Evolutionary conservation across 1,284 basidiomycete species (phyloP), one percentile per base, ranked within the genome.

Genomic region (Trichosporon sp.): DNA sequence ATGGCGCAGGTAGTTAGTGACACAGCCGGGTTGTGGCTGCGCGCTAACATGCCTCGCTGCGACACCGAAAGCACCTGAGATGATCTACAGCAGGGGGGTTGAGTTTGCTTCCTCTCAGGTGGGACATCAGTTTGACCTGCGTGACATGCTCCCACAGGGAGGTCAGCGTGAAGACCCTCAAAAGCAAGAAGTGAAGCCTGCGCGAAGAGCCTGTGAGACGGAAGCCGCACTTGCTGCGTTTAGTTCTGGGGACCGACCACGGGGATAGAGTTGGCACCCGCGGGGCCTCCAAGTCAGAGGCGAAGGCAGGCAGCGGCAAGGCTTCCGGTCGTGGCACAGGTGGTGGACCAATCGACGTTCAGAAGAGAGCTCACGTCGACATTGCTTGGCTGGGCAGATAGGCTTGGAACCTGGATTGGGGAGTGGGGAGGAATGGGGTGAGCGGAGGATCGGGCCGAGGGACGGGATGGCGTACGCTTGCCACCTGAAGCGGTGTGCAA

Each of bases 361-460:
- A 16, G 32, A 37, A 19, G 14, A 21, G 32, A 1, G 32, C 8
- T n/a, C 32, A 63, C 35, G 59, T 63, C 79, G 76, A 19, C 80
- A 80, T 80, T 67, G 79, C 73, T 78, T 78, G 79, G 67, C 78
- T 78, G 78, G 26, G 26, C 26, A 26, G 26, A 2, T 2, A 26
- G 26, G 59, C 56, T 38, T 40, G 35, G n/a, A 51, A 37, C 43
- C 31, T n/a, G 26, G 32, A 35, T 54, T 54, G 51, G 51, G 46
- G 46, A 48, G 46, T 48, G 46, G 19, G 43, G 43, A 46, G 43
- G 43, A 19, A 54, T 54, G 14, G 43, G 43, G n/a, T 26, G 51
- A 16, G 51, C 51, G 51, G 51, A 16, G n/a, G 51, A 11, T 54
- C 51, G 51, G n/a, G 51, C 21, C 51, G 51, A 54, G 51, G 7